These are phyloP conservation scores for Hypoxylon rubiginosum DNA, from an alignment of 2,329 filamentous ascomycete species.

Conservation along the genomic window DNA sequence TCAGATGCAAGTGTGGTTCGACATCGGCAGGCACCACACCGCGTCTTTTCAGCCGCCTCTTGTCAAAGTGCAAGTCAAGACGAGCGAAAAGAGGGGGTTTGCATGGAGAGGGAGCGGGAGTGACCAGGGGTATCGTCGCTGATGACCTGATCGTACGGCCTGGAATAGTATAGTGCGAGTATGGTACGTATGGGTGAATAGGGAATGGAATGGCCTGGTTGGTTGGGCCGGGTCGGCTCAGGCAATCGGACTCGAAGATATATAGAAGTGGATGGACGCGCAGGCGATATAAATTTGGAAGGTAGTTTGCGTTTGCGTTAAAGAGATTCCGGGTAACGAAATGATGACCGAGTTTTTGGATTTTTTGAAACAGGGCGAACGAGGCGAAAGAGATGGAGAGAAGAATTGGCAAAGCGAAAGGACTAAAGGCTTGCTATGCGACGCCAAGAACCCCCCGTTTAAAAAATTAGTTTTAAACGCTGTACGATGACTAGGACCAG, in stretches of 20 bases:
- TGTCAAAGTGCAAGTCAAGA: constrained; percentile 30
- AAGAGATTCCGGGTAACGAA: constrained; percentile 9
- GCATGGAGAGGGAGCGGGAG: constrained; percentile 39
- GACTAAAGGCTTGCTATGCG: constrained; percentile 48
- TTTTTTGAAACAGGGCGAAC: constrained; percentile 29
- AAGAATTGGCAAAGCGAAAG: constrained; percentile 13
- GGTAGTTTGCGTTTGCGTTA: constrained; percentile 4
- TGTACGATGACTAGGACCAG: neutral
- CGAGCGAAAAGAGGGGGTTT: constrained; percentile 44
- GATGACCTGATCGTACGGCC: constrained; percentile 44
- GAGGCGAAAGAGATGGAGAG: constrained; percentile 6
- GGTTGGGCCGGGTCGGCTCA: constrained; percentile 27
- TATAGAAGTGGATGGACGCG: constrained; percentile 32
- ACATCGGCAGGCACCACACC: constrained; percentile 50
- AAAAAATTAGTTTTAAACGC: constrained; percentile 23
- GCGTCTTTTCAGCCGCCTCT: constrained; percentile 40
- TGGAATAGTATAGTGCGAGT: constrained; percentile 41
- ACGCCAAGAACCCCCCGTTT: constrained; percentile 45
- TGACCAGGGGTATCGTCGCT: constrained; percentile 37
- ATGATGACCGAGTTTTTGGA: constrained; percentile 10
- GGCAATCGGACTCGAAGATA: constrained; percentile 31
- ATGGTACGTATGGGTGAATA: constrained; percentile 37
- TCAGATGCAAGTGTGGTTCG: constrained; percentile 54
- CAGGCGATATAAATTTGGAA: constrained; percentile 18
- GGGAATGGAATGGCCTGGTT: constrained; percentile 24